Evolutionary conservation across 2,329 filamentous ascomycete genomes (phyloP).

Genomic region (Coniochaeta ligniaria): DNA sequence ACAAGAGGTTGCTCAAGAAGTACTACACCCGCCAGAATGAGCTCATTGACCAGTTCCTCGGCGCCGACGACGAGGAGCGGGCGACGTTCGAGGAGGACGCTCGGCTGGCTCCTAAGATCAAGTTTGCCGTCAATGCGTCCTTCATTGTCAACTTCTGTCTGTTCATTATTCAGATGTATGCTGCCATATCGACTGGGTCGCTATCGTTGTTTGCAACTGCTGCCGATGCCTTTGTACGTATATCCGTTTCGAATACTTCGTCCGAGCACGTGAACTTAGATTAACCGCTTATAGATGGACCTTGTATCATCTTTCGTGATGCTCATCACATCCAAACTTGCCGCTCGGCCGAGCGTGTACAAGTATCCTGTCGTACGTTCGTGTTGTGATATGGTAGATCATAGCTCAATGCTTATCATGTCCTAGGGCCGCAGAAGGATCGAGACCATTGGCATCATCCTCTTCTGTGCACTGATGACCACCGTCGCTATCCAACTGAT

Average conservation of each 20-base stretch:
- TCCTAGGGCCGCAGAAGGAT: conserved; percentile 49
- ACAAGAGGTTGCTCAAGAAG: conserved; percentile 34
- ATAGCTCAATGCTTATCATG: not conserved
- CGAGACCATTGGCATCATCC: conserved; percentile 58
- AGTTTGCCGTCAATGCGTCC: conserved; percentile 44
- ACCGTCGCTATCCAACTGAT: conserved; percentile 57
- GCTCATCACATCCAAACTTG: conserved; percentile 51
- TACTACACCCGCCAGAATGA: conserved; percentile 41
- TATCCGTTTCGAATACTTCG: not conserved
- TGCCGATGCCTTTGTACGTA: conserved; percentile 51
- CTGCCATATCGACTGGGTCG: conserved; percentile 50
- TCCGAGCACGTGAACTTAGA: not conserved
- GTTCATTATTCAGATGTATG: conserved; percentile 52
- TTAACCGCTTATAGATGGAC: conserved; percentile 40
- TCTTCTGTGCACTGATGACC: conserved; percentile 61
- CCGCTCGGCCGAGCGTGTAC: conserved; percentile 51
- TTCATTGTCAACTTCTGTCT: conserved; percentile 45
- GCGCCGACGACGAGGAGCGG: conserved; percentile 47
- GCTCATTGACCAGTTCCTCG: conserved; percentile 44
- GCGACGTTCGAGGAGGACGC: conserved; percentile 41
- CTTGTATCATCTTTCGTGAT: conserved; percentile 58
- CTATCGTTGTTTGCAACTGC: conserved; percentile 59
- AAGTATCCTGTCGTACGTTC: conserved; percentile 50
- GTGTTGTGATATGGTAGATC: not conserved
- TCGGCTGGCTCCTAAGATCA: conserved; percentile 42